These are phyloP conservation scores for Citrullus colocynthis DNA, from an alignment of 306 rosid genomes.

Conservation along the genomic window DNA sequence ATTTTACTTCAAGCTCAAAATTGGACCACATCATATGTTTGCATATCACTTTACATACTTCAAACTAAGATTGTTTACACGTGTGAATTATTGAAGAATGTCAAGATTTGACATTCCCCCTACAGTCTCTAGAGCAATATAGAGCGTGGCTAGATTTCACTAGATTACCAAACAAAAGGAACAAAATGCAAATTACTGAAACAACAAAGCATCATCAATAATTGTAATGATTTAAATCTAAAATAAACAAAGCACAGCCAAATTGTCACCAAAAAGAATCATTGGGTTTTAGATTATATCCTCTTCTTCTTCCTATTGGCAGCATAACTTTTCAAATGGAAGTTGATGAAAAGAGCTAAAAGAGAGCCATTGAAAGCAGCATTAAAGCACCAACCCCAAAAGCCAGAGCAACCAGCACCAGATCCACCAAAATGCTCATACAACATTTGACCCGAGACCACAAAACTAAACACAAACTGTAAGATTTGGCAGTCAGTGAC, in stretches of 20 bases:
- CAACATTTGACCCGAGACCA: conserved; percentile 46
- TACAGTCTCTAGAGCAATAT: not conserved
- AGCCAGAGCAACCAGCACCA: conserved; percentile 62
- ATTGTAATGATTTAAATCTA: not conserved
- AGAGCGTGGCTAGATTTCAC: not conserved
- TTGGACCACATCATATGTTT: not conserved
- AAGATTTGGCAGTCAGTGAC: conserved; percentile 72
- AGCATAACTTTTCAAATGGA: conserved; percentile 53
- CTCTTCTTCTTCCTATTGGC: conserved; percentile 12
- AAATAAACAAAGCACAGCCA: not conserved
- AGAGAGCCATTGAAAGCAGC: conserved; percentile 63
- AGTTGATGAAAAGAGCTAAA: conserved; percentile 50
- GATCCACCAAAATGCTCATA: conserved; percentile 34
- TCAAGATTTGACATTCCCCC: not conserved
- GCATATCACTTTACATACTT: not conserved
- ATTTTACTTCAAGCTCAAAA: not conserved
- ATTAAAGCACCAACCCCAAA: conserved; percentile 73
- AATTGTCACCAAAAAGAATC: not conserved
- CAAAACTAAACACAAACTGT: conserved; percentile 70
- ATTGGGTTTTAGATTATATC: not conserved
- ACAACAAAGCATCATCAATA: not conserved
- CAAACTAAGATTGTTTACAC: not conserved
- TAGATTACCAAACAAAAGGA: not conserved
- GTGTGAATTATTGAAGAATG: not conserved
- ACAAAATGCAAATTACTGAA: not conserved